Evolutionary conservation across 2,329 filamentous ascomycete species (phyloP), one percentile per base, ranked within the genome.

Genomic region (Botrytis squamosa): DNA sequence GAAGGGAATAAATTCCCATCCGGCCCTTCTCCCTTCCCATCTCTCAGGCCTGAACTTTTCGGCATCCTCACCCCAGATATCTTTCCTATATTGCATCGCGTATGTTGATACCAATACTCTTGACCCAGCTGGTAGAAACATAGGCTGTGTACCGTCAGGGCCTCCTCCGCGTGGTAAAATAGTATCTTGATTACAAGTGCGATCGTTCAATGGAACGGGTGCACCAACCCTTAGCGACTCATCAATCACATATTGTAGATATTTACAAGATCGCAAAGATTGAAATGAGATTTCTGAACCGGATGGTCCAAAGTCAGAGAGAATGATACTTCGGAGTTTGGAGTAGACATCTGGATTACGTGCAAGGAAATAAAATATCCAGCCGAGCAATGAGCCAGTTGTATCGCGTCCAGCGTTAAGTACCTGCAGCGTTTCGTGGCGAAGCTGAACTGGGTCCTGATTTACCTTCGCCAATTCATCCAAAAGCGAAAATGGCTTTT

Each of bases 1-100:
- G 79, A 96, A 96, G 0, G 91, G 91, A 64, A 93, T 91, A 74
- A 93, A 93, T 0, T 92, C 93, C 83, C 95, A 93, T 55, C 88
- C 83, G 0, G 88, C 76, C 0, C 90, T 94, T 1, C 88, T 77
- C 18, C 85, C 85, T 59, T 82, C 81, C 77, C 77, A 79, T 25
- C 77, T 73, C n/a, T 78, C 77, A 0, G 77, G 77, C 38, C 70
- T 75, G 40, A 77, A 79, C 71, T 78, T 80, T 1, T 79, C 75
- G 84, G 46, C 83, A 75, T 94, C 89, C 0, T 84, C 80, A 4
- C 92, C 92, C 79, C 92, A 95, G 40, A 94, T 84, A 74, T 90
- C 88, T 9, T 78, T 79, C 12, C 81, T 78, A 44, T 80, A 77
- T 62, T 83, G 82, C 75, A 84, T 79, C 7, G 75, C 75, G 70